Conservation (phyloP, 148 eudicot species). For the Camellia japonica region DNA sequence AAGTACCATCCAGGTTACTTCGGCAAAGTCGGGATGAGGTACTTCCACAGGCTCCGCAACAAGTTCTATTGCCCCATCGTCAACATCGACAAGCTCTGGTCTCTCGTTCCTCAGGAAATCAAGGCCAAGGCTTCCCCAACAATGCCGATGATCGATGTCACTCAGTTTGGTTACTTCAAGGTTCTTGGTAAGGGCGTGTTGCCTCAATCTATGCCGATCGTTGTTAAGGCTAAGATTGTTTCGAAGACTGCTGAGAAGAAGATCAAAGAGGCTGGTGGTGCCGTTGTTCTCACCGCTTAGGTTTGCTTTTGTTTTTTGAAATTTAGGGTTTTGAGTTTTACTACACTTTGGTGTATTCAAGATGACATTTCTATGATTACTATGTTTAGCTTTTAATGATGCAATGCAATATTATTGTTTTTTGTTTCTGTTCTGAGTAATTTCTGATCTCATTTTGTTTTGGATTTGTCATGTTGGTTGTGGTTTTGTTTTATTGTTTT, state of each 20-base stretch:
- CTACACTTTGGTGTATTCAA: too few relatives aligned
- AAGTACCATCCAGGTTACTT: constrained; percentile 11
- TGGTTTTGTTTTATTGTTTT: too few relatives aligned
- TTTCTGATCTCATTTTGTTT: too few relatives aligned
- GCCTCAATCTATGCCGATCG: not conserved
- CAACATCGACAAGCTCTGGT: constrained; percentile 16
- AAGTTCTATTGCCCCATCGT: constrained; percentile 9
- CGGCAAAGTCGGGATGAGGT: constrained; percentile 12
- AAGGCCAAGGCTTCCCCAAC: not conserved
- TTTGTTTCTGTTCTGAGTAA: too few relatives aligned
- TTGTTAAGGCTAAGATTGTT: constrained; percentile 10
- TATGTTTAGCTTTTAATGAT: too few relatives aligned
- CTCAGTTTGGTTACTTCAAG: constrained; percentile 13
- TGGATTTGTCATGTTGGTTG: too few relatives aligned
- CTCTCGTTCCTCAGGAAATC: not conserved
- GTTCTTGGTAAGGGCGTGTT: constrained; percentile 9
- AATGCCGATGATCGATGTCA: constrained; percentile 8
- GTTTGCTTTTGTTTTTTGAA: too few relatives aligned
- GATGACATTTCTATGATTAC: too few relatives aligned
- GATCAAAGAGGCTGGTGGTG: constrained; percentile 15
- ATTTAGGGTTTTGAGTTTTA: too few relatives aligned
- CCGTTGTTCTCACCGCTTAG: constrained; percentile 12
- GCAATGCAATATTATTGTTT: too few relatives aligned
- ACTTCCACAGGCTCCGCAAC: constrained; percentile 11
- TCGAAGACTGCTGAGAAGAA: constrained; percentile 15